Base-by-base conservation (phyloP, 148 eudicot species). In the Vaccinium macrocarpon region DNA sequence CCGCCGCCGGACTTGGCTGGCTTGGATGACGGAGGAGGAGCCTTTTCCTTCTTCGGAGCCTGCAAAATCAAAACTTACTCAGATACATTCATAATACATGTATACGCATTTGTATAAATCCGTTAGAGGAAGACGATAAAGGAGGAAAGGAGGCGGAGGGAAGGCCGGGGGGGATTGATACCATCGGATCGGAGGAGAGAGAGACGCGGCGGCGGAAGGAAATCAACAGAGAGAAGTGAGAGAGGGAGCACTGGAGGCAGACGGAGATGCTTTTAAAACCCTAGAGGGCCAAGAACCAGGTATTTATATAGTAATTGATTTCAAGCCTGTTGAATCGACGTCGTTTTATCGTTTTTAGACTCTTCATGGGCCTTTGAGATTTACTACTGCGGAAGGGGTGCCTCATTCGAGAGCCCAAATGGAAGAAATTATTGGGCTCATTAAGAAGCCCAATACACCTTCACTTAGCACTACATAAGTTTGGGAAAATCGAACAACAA, bases 1-100 rank as follows among this genome's bases (percentile, higher is more conserved):
- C 98, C 98, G 11, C 97, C 97, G 62, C 98, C 98, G 83, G 98
- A 95, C 81, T 95, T 95, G 21, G 98, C 98, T 11, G 98, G 97
- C 90, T 95, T 95, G 19, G 98, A 95, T 2, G 98, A 92, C 13
- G 98, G 94, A 6, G 98, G 92, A 15, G 98, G 93, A 46, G 93
- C 95, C 86, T 89, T 90, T 0, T 88, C 97, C 88, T 93, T 95
- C 94, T 95, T 95, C 68, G 98, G 98, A 15, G 98, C 98, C 98
- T 95, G 85, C 23, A 64, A 38, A 46, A 73, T 21, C 75, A 81
- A 27, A 46, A 64, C 61, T 15, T 25, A 25, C 46, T 23, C n/a
- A 53, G 23, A 52, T 14, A 11, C 1, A 52, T 19, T 4, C 8
- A 70, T 1, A 68, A 32, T 23, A 8, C 14, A 29, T 13, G 23